Base-by-base conservation (phyloP, 169 alveolate species). In the Plasmodium yoelii region DNA sequence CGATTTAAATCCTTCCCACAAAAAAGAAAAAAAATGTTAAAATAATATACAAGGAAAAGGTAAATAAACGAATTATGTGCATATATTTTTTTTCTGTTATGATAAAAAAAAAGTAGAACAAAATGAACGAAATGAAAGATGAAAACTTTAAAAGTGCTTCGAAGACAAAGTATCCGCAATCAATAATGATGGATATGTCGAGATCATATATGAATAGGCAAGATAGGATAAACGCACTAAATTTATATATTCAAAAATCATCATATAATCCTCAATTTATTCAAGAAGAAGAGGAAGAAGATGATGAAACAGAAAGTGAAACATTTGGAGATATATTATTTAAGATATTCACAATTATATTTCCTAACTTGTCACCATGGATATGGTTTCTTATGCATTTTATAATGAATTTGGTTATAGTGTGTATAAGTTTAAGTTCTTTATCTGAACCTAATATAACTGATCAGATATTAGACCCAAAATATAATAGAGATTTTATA, bases 231-330 rank as follows among this genome's bases (percentile, higher is more conserved):
- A 82, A 82, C 59, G 90, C 90, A 0, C 28, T 82, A 47, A 82
- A 82, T 82, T 53, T 69, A 51, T 82, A 82, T 22, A 82, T 82
- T 47, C 84, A 82, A 10, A 82, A 82, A 26, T 82, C 90, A 34
- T 82, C 90, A 0, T 82, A 82, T 42, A 82, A 82, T 44, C 73
- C 90, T 7, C 90, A 82, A n/a, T 68, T 82, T 42, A 22, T 69
- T 22, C 86, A 65, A 82, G 90, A 82, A 12, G 90, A 82, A 28
- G 90, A 82, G 19, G 90, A 82, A 47, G 90, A 82, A n/a, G 90
- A 82, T 9, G 90, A 82, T 46, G 90, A 82, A 39, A 69, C 68
- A 15, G 90, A 82, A 49, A 69, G 64, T 42, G 84, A 82, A 53
- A 82, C 90, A 15, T 24, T 82, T 2, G 69, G 90, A n/a, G 90